Conservation (phyloP, 106 monocot species). For the Dendrobium catenatum region DNA sequence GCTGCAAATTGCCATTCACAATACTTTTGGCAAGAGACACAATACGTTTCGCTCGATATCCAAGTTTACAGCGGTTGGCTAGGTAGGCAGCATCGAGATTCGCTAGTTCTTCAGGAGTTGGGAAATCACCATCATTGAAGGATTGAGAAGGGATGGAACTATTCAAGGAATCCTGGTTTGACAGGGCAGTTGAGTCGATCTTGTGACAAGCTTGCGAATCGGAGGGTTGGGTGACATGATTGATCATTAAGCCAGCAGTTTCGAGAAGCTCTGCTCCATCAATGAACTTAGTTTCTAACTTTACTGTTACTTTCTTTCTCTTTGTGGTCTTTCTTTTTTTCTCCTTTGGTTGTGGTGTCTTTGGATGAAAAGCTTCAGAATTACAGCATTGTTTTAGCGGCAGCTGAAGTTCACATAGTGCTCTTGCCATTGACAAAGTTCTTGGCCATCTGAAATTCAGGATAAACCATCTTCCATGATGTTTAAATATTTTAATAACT, state of each 20-base stretch:
- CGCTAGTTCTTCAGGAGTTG: conserved; percentile 64
- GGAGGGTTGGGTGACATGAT: not conserved
- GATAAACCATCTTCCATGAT: not conserved
- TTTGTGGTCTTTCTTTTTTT: conserved; percentile 25
- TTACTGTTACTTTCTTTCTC: conserved; percentile 17
- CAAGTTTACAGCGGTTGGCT: conserved; percentile 49
- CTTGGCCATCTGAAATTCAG: conserved; percentile 55
- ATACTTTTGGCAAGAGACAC: conserved; percentile 52
- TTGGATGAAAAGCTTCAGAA: conserved; percentile 36
- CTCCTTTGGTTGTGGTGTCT: conserved; percentile 55
- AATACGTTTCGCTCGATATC: conserved; percentile 64
- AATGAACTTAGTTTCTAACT: conserved; percentile 25
- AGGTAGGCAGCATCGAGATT: conserved; percentile 35
- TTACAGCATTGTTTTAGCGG: conserved; percentile 18
- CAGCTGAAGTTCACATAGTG: conserved; percentile 62
- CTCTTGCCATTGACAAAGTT: conserved; percentile 70
- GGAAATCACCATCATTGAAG: conserved; percentile 37
- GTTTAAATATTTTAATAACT: not conserved
- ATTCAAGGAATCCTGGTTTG: not conserved
- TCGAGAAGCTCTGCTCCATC: conserved; percentile 9
- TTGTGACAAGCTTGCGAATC: not conserved
- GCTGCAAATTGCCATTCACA: conserved; percentile 27
- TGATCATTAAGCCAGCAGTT: not conserved
- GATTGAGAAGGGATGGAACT: not conserved
- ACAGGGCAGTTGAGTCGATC: not conserved